Conservation (phyloP, 2,329 filamentous ascomycete genomes). For the Epichloe elymi region DNA sequence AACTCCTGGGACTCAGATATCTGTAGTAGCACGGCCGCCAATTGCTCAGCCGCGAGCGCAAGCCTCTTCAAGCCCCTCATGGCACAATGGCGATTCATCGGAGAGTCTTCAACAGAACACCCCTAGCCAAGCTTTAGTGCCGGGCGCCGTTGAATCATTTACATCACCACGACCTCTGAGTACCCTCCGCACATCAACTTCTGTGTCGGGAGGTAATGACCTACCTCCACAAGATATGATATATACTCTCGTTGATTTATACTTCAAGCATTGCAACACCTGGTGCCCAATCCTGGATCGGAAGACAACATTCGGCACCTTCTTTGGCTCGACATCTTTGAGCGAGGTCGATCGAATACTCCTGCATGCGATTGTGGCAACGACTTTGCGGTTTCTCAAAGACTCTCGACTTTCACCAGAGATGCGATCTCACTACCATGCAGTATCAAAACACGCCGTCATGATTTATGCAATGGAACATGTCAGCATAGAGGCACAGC, state of each 20-base stretch:
- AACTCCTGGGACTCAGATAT: slow-evolving; percentile 10
- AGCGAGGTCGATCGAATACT: slow-evolving; percentile 26
- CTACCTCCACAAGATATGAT: slow-evolving; percentile 47
- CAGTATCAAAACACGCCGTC: slow-evolving; percentile 24
- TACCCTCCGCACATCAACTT: slow-evolving; percentile 12
- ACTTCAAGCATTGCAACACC: slow-evolving; percentile 51
- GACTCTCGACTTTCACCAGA: slow-evolving; percentile 25
- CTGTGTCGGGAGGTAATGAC: slow-evolving; percentile 28
- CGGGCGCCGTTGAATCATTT: neutral
- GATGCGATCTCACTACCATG: slow-evolving; percentile 25
- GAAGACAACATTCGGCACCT: slow-evolving; percentile 26
- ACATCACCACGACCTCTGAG: slow-evolving; percentile 2
- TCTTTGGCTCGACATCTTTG: slow-evolving; percentile 28
- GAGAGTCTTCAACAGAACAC: slow-evolving; percentile 10
- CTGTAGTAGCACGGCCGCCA: slow-evolving; percentile 10
- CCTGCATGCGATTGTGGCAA: slow-evolving; percentile 30
- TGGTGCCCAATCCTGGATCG: slow-evolving; percentile 38
- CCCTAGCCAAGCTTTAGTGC: neutral
- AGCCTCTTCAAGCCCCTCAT: slow-evolving; percentile 22
- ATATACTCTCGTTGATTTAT: slow-evolving; percentile 46
- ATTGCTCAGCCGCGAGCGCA: slow-evolving; percentile 24
- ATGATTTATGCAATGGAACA: slow-evolving; percentile 30
- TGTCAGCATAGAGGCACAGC: slow-evolving; percentile 24
- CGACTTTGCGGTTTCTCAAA: slow-evolving; percentile 28
- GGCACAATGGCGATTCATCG: slow-evolving; percentile 16